Evolutionary conservation across 768 basidiomycete genomes (phyloP).

Genomic region (Suillus subalutaceus): DNA sequence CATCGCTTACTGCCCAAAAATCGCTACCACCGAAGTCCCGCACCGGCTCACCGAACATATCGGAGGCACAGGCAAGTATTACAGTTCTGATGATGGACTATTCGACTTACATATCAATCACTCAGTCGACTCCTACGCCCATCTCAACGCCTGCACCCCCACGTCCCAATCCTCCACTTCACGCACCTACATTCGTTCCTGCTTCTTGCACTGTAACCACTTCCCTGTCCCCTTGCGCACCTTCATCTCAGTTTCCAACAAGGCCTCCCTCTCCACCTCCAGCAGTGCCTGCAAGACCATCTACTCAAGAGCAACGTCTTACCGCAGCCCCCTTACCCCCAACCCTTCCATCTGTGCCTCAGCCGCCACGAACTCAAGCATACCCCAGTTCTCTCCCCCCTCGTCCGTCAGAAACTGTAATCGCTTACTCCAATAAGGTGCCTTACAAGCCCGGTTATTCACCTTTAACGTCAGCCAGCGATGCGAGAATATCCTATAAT

Average conservation of each 20-base stretch:
- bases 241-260: constrained; percentile 2
- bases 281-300: constrained; percentile 13
- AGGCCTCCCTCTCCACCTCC: constrained; percentile 16
- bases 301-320: constrained; percentile 18
- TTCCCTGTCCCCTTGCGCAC: neutral
- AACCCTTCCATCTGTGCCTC: constrained; percentile 18
- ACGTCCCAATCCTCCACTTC: constrained; percentile 12
- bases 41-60: constrained; percentile 5
- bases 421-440: constrained; percentile 17
- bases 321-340: constrained; percentile 8
- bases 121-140: constrained; percentile 3
- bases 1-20: constrained; percentile 23
- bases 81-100: neutral
- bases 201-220: constrained; percentile 9
- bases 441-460: constrained; percentile 27
- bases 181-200: constrained; percentile 21
- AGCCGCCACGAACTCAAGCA: constrained; percentile 14
- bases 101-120: constrained; percentile 1
- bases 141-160: neutral
- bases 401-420: constrained; percentile 19
- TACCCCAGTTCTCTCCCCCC: constrained; percentile 20
- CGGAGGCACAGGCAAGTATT: constrained; percentile 10
- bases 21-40: constrained; percentile 16
- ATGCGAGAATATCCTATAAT: constrained; percentile 39
- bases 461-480: constrained; percentile 31